phyloP scores from a whole-genome alignment of 257 asterid genomes.

The Solanum piurae region DNA sequence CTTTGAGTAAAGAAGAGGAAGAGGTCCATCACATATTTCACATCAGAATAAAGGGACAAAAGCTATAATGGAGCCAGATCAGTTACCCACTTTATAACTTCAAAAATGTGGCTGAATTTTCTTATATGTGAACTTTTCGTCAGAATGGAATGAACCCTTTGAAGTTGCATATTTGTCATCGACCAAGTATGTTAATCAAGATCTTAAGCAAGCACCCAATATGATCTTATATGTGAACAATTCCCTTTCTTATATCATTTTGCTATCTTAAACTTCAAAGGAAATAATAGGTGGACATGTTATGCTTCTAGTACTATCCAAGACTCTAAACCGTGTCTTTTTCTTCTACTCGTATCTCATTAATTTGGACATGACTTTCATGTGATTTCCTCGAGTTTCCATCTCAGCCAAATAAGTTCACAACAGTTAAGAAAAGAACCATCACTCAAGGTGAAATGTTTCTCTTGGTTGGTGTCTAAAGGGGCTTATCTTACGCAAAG shows the following conservation, averaged over 20 bases:
- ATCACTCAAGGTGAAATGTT: neutral
- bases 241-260: neutral
- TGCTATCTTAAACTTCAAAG: neutral
- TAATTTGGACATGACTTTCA: neutral
- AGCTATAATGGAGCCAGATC: neutral
- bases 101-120: neutral
- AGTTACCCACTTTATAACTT: neutral
- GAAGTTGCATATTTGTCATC: neutral
- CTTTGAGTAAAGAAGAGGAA: neutral
- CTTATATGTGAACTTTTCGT: neutral
- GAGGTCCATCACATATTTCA: neutral
- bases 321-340: neutral
- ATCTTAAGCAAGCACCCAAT: neutral
- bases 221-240: neutral
- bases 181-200: neutral
- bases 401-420: neutral
- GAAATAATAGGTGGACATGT: neutral
- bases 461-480: neutral
- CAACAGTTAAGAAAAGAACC: neutral
- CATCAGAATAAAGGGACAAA: neutral
- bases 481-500: neutral
- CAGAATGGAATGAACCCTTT: neutral
- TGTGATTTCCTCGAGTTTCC: neutral
- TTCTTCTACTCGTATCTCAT: neutral
- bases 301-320: neutral